phyloP scores from a whole-genome alignment of 352 stramenopile genomes.

The Pythium grandisporangium region DNA sequence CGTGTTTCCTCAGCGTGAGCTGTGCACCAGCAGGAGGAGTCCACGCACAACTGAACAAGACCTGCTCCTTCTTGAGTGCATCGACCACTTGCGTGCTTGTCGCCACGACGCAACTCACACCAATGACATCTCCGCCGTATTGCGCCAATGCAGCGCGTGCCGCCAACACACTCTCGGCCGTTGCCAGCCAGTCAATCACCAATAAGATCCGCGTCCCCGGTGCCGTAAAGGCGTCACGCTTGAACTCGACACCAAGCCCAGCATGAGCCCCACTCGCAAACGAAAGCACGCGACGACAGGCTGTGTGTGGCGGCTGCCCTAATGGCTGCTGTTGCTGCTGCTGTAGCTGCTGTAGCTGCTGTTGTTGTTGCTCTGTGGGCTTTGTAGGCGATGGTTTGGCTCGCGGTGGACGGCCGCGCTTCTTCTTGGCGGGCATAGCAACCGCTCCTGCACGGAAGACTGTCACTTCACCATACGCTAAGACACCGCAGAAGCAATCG shows the following conservation, averaged over 20 bases:
- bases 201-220: conserved; percentile 6
- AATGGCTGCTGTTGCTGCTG: too few relatives aligned
- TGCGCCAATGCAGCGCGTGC: conserved; percentile 26
- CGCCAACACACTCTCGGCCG: conserved; percentile 28
- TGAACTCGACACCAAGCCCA: conserved; percentile 6
- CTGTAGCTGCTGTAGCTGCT: too few relatives aligned
- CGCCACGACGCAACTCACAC: conserved; percentile 33
- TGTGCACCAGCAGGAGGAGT: conserved; percentile 22
- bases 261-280: too few relatives aligned
- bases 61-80: conserved; percentile 23
- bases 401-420: conserved; percentile 4
- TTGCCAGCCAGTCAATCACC: conserved; percentile 51
- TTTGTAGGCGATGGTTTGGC: too few relatives aligned
- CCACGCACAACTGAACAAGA: conserved; percentile 40
- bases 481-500: not conserved
- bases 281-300: too few relatives aligned
- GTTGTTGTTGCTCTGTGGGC: too few relatives aligned
- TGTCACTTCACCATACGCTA: conserved; percentile 36
- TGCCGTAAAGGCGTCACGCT: conserved; percentile 1
- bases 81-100: conserved; percentile 23
- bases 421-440: conserved; percentile 2
- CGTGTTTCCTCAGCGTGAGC: too few relatives aligned
- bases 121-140: conserved; percentile 35
- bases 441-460: too few relatives aligned
- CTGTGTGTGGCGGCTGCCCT: too few relatives aligned